Evolutionary conservation across 176 grass and related monocot species (phyloP), one percentile per base, ranked within the genome.

Genomic region (Stipa capillata): DNA sequence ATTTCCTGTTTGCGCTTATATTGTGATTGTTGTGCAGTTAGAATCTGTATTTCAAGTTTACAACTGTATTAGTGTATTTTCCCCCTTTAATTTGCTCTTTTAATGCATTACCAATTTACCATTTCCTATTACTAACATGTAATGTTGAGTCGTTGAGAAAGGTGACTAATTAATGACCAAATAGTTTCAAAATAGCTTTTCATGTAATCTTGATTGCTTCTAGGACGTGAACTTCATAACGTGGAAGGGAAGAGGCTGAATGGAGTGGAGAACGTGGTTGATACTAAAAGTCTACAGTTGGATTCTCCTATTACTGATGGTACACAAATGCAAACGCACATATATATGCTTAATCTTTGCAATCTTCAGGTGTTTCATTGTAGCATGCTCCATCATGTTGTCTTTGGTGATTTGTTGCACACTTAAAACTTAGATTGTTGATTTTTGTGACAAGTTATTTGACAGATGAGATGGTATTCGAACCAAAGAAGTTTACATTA

Each of bases 191-290:
- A 70, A 57, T 39, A 39, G 2, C 65, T 53, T 78, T 41, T 82
- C 10, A 73, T 82, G 16, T 33, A 58, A 24, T 69, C 8, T 76
- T 85, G 48, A 58, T 36, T 67, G 34, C 9, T 80, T 69, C 2
- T 64, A 88, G 89, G 89, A 13, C 33, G 66, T 33, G 72, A 74
- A 28, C n/a, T 74, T 72, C 55, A 50, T 58, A 85, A 29, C 58
- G 82, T 65, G 29, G 85, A 87, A 76, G 62, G 54, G 39, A 91
- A 73, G 65, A 76, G 20, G 20, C 65, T 34, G 18, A 91, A 85
- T 74, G 82, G 78, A 68, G 66, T 35, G 9, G 59, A 85, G 42
- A 87, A 78, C 9, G 0, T 36, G 2, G 64, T 36, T 20, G 49
- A 65, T 29, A 28, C 37, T 81, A 87, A 85, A 71, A 43, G 5